Evolutionary conservation across 192 early-diverging fungal species (phyloP).

Genomic region (Ramicandelaber brevisporus): DNA sequence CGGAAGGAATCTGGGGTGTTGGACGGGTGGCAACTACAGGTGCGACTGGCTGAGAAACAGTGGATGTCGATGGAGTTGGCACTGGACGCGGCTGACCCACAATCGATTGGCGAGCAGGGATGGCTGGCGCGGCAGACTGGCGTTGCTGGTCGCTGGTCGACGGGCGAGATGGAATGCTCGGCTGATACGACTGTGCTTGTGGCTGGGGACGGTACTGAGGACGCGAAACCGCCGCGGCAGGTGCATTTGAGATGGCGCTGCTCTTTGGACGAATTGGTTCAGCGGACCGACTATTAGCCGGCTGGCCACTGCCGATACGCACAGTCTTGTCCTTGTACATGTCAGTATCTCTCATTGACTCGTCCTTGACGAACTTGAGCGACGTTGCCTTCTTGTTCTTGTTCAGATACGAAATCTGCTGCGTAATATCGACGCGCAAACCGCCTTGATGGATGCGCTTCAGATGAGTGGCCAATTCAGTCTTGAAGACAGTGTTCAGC

Average conservation of each 20-base stretch:
- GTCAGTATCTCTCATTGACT: slow-evolving; percentile 16
- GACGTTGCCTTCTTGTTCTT: slow-evolving; percentile 41
- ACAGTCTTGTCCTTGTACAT: slow-evolving; percentile 49
- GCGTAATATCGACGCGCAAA: slow-evolving; percentile 25
- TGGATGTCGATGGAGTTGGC: too few species aligned
- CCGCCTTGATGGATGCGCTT: slow-evolving; percentile 23
- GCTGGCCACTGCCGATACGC: slow-evolving; percentile 26
- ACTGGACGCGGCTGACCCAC: too few species aligned
- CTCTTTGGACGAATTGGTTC: too few species aligned
- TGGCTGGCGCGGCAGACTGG: slow-evolving; percentile 1
- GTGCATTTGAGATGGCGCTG: background rate
- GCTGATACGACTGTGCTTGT: too few species aligned
- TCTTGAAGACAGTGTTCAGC: slow-evolving; percentile 39
- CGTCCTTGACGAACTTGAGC: slow-evolving; percentile 55
- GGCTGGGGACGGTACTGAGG: too few species aligned
- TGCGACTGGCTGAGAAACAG: too few species aligned
- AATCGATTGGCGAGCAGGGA: too few species aligned
- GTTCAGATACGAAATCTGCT: slow-evolving; percentile 35
- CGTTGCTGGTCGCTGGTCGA: background rate
- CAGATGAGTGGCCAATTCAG: slow-evolving; percentile 38
- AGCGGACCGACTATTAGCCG: slow-evolving; percentile 23
- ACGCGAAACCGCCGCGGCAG: too few species aligned
- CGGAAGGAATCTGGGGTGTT: too few species aligned
- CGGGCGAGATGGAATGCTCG: too few species aligned
- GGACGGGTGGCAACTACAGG: too few species aligned